Evolutionary conservation across 139 green algal genomes (phyloP).

Genomic region (Pycnococcus provasolii): DNA sequence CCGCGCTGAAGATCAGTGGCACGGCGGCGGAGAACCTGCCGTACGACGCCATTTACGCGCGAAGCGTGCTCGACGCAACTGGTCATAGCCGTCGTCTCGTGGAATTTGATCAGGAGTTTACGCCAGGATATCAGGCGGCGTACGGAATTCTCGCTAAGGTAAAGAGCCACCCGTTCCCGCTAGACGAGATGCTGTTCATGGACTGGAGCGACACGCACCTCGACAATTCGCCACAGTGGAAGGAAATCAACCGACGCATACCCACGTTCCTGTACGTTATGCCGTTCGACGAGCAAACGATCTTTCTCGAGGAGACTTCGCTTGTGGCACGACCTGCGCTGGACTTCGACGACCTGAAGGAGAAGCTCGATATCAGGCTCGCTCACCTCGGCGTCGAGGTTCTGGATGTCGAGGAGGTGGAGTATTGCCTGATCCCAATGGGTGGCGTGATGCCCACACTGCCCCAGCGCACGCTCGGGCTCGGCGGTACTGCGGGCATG

Average conservation of each 20-base stretch:
- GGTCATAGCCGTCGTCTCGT: constrained; percentile 72
- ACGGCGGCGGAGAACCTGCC: not conserved
- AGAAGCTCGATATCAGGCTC: constrained; percentile 65
- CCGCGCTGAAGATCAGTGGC: too few relatives aligned
- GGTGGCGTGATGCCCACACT: constrained; percentile 81
- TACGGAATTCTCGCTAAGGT: constrained; percentile 84
- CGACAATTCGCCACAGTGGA: constrained; percentile 42
- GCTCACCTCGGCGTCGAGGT: constrained; percentile 60
- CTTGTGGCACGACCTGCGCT: constrained; percentile 82
- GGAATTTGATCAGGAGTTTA: constrained; percentile 78
- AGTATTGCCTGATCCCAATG: constrained; percentile 99
- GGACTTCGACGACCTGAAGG: constrained; percentile 80
- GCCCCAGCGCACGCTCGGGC: constrained; percentile 86
- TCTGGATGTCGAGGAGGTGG: constrained; percentile 76
- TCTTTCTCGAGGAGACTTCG: constrained; percentile 80
- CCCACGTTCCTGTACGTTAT: constrained; percentile 98
- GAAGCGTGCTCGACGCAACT: constrained; percentile 82
- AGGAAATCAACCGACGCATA: constrained; percentile 40
- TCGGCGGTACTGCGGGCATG: constrained; percentile 90
- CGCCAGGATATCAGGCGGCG: constrained; percentile 86
- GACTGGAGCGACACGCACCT: constrained; percentile 94
- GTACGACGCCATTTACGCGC: constrained; percentile 41
- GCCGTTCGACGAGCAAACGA: constrained; percentile 78
- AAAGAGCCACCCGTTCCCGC: constrained; percentile 75
- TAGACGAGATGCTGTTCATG: constrained; percentile 98